These are phyloP conservation scores for Nemania sp. DNA, from an alignment of 2,329 filamentous ascomycete species.

Conservation along the genomic window DNA sequence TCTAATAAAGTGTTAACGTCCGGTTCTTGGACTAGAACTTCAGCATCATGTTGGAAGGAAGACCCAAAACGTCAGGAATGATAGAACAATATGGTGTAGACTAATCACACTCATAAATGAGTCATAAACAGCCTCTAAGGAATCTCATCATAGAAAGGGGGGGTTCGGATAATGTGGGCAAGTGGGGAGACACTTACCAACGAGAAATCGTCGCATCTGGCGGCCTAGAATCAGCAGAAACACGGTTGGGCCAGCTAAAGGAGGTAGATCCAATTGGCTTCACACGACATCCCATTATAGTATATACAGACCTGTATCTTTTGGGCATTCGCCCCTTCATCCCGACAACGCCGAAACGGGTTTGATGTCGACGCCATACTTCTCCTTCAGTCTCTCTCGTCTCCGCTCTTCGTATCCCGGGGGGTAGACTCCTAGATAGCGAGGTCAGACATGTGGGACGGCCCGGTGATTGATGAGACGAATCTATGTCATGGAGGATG, in stretches of 20 bases:
- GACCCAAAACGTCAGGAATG: conserved; percentile 34
- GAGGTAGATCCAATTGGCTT: conserved; percentile 12
- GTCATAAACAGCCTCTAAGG: conserved; percentile 47
- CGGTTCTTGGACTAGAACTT: not conserved
- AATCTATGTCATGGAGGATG: not conserved
- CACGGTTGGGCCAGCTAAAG: conserved; percentile 14
- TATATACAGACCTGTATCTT: conserved; percentile 35
- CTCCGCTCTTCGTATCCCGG: conserved; percentile 86
- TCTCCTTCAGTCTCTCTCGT: conserved; percentile 78
- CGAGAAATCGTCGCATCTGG: not conserved
- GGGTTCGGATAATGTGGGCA: not conserved
- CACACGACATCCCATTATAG: conserved; percentile 32
- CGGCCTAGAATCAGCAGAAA: conserved; percentile 3
- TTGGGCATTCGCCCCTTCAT: conserved; percentile 29
- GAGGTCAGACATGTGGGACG: not conserved
- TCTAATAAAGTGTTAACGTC: conserved; percentile 7
- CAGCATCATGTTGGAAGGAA: not conserved
- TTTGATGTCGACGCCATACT: conserved; percentile 84
- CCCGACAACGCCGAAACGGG: conserved; percentile 60
- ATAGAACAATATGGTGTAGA: conserved; percentile 44
- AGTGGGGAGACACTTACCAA: conserved; percentile 23
- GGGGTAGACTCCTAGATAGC: conserved; percentile 69
- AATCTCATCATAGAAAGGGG: conserved; percentile 40
- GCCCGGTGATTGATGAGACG: not conserved
- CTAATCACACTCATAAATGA: conserved; percentile 43